phyloP scores from a whole-genome alignment of 305 asterid genomes.

The Solanum hybrid region DNA sequence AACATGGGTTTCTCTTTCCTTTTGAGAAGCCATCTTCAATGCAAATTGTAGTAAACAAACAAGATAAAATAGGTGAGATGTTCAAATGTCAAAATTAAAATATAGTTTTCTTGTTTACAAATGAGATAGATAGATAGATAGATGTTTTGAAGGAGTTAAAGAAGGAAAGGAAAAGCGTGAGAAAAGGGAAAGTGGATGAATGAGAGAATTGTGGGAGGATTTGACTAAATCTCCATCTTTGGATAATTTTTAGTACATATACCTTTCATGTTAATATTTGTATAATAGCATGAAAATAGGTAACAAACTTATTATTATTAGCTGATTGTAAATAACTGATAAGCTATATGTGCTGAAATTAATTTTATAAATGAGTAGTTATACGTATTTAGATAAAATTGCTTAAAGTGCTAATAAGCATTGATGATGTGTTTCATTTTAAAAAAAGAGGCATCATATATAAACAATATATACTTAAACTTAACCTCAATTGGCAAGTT shows the following conservation, averaged over 20 bases:
- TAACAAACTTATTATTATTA: neutral
- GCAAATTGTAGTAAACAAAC: neutral
- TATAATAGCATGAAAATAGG: neutral
- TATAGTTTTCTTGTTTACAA: neutral
- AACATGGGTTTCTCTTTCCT: conserved; percentile 58
- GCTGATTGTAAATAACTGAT: neutral
- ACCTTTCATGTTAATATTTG: neutral
- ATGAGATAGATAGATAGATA: neutral
- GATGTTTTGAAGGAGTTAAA: neutral
- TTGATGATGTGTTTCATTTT: neutral
- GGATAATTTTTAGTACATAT: neutral
- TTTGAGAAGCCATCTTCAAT: conserved; percentile 41
- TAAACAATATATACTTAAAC: too few species aligned
- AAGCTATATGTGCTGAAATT: neutral
- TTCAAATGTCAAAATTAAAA: neutral
- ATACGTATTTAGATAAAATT: neutral
- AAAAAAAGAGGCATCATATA: neutral
- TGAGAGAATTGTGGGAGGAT: neutral
- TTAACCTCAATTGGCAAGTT: neutral
- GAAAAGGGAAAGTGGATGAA: neutral
- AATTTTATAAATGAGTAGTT: neutral
- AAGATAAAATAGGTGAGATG: neutral
- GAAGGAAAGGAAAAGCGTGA: neutral
- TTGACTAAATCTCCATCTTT: conserved; percentile 4
- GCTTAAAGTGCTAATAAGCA: neutral